phyloP scores from a whole-genome alignment of 371 early-diverging fungal genomes.

The Mucor plumbeus region DNA sequence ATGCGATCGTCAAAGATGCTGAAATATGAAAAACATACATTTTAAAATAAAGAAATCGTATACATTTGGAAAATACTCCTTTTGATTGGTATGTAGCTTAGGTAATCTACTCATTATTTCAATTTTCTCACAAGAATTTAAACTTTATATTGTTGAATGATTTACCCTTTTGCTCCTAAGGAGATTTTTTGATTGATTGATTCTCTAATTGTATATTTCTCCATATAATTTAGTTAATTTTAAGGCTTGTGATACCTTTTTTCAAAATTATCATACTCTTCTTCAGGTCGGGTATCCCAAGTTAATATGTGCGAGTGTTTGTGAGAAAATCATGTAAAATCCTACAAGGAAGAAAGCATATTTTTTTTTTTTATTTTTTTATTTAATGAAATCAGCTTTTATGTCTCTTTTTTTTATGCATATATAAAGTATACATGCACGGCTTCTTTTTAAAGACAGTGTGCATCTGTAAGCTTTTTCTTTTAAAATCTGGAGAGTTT shows the following conservation, averaged over 20 bases:
- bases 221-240: background rate
- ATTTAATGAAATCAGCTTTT: background rate
- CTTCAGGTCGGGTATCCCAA: background rate
- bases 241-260: background rate
- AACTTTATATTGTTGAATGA: background rate
- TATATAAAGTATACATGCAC: background rate
- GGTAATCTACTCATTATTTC: background rate
- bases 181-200: constrained; percentile 1
- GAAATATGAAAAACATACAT: background rate
- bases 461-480: too few relatives aligned
- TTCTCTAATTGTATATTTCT: constrained; percentile 7
- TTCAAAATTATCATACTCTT: background rate
- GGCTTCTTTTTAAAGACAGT: background rate
- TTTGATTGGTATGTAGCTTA: background rate
- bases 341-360: background rate
- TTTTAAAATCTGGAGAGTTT: background rate
- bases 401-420: background rate
- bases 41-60: background rate
- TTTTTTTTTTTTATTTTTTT: too few relatives aligned
- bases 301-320: background rate
- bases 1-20: background rate
- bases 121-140: background rate
- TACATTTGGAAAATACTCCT: background rate
- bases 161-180: background rate
- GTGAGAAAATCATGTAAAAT: constrained; percentile 1